phyloP scores from a whole-genome alignment of 768 basidiomycete species.

The Auriculariales sp. region DNA sequence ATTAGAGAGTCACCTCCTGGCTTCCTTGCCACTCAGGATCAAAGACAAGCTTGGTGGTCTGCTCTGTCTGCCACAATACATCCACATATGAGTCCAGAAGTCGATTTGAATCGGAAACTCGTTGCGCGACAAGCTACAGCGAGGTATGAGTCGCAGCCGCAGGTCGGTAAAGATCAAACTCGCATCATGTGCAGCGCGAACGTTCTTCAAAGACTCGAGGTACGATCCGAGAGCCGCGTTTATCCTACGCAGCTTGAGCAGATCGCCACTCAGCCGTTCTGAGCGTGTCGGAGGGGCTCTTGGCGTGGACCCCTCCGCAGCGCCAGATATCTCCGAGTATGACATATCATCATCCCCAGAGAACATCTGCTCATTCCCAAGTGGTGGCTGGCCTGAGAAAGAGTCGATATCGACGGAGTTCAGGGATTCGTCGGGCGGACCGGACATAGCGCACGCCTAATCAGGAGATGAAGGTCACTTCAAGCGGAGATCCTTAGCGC shows the following conservation, averaged over 20 bases:
- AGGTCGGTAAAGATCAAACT: conserved; percentile 9
- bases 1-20: conserved; percentile 37
- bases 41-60: conserved; percentile 50
- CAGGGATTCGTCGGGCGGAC: too few species aligned
- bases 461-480: too few species aligned
- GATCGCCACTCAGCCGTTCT: conserved; percentile 61
- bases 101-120: conserved; percentile 56
- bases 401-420: not conserved
- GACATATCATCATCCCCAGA: not conserved
- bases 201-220: conserved; percentile 49
- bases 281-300: conserved; percentile 25
- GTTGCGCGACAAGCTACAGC: conserved; percentile 43
- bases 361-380: not conserved
- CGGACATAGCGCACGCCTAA: too few species aligned
- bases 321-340: not conserved
- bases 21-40: conserved; percentile 68
- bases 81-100: conserved; percentile 62
- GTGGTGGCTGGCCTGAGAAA: not conserved
- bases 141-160: conserved; percentile 1
- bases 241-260: conserved; percentile 57
- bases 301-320: not conserved
- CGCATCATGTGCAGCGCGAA: conserved; percentile 60
- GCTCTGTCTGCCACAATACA: conserved; percentile 56
- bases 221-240: conserved; percentile 56
- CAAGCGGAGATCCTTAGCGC: too few species aligned